Evolutionary conservation across 164 flowering plant genomes (phyloP), one percentile per base, ranked within the genome.

Genomic region (Vitis riparia): DNA sequence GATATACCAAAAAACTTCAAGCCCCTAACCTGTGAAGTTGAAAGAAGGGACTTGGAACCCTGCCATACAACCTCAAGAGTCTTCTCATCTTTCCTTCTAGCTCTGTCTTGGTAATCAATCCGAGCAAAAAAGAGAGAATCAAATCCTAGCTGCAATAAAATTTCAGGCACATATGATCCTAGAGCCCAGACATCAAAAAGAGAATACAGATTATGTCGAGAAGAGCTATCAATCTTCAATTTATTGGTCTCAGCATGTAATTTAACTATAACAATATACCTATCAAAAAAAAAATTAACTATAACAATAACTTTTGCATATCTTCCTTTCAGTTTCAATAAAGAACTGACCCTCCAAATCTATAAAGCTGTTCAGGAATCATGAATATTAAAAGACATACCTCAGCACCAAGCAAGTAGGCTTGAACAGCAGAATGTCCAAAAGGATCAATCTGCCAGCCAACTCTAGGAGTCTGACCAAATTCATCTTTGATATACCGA

Each of bases 371-470:
- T 9, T 30, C 1, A 32, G 15, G 5, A 10, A n/a, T 37, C 44
- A 51, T 13, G 37, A 16, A 57, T n/a, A 11, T 7, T 5, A 44
- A 5, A 30, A 63, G 16, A 30, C 9, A 2, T 75, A 92, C 97
- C 89, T 92, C 93, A 16, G 95, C 97, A 51, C 97, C 92, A 62
- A 90, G 77, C 84, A 92, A 79, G 76, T 90, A 92, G 71, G 97
- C 97, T 76, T 92, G 97, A 61, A 87, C 93, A 13, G 93, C 94
- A 68, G 97, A 92, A 76, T 90, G 97, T 48, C 97, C 97, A 71
- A 92, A 92, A 14, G 97, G 95, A 75, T 92, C 97, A 27, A 92
- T 92, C 74, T 92, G 97, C 97, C 95, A 92, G 48, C 97, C 97
- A 67, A 88, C 84, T 77, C 93, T 79, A 11, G 97, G 97, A 59